phyloP scores from a whole-genome alignment of 1,284 basidiomycete species.

The Cutaneotrichosporon spelunceum region DNA sequence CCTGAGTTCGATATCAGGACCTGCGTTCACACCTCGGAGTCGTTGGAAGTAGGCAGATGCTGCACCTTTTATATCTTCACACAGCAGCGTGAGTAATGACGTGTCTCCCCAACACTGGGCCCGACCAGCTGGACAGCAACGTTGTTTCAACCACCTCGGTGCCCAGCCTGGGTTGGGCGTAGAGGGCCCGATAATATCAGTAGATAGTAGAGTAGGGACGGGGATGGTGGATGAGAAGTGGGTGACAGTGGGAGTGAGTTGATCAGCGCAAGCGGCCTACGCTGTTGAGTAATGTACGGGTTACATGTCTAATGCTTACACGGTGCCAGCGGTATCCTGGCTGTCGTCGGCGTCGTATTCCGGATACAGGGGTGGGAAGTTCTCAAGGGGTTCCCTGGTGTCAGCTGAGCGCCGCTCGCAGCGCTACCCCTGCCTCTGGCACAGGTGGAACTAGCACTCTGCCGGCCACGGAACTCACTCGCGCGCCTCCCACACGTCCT shows the following conservation, averaged over 20 bases:
- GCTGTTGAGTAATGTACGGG: neutral
- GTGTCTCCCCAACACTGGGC: too few species aligned
- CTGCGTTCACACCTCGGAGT: too few species aligned
- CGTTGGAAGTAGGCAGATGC: too few species aligned
- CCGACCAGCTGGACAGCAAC: too few species aligned
- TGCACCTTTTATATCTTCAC: too few species aligned
- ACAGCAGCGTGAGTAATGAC: too few species aligned
- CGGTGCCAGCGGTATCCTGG: neutral
- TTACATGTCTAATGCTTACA: neutral
- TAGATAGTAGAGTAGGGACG: too few species aligned
- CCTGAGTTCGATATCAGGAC: too few species aligned
- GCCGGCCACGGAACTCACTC: constrained; percentile 56
- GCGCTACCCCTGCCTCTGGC: too few species aligned
- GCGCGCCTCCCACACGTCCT: constrained; percentile 89
- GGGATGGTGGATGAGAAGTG: neutral
- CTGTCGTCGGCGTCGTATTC: constrained; percentile 24
- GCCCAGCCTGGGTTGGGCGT: too few species aligned
- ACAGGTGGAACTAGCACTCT: neutral
- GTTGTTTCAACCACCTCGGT: too few species aligned
- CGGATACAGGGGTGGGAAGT: constrained; percentile 44
- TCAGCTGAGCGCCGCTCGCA: constrained; percentile 4
- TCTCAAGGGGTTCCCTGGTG: constrained; percentile 36
- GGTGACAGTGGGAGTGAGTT: neutral
- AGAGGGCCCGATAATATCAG: too few species aligned
- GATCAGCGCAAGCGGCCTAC: neutral